Percentiles rank a stretch among this genome's conserved stretches.
These are phyloP conservation scores for Aspergillus quadricinctus DNA, from an alignment of 2,329 filamentous ascomycete genomes.

Conservation along the genomic window DNA sequence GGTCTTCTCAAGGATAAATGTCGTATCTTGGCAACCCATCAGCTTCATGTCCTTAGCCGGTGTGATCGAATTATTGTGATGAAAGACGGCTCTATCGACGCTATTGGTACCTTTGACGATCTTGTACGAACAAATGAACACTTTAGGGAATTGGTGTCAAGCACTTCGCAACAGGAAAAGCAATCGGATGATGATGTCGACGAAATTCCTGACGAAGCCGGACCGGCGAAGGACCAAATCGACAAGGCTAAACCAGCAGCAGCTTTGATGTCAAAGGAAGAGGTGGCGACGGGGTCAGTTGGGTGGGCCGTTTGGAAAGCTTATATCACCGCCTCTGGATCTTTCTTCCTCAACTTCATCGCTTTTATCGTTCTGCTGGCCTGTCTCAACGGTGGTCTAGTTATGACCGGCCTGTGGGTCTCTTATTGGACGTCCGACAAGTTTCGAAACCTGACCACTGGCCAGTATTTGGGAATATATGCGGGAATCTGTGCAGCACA, in stretches of 20 bases:
- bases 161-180: constrained; percentile 61
- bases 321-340: constrained; percentile 69
- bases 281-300: constrained; percentile 68
- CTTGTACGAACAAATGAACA: constrained; percentile 73
- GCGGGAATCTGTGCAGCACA: constrained; percentile 69
- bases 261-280: constrained; percentile 46
- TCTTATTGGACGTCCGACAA: constrained; percentile 87
- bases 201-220: constrained; percentile 48
- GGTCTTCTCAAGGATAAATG: constrained; percentile 86
- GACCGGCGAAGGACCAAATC: constrained; percentile 28
- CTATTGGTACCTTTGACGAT: constrained; percentile 84
- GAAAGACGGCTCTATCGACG: constrained; percentile 77
- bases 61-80: constrained; percentile 94
- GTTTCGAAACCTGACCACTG: constrained; percentile 59
- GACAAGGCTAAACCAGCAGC: constrained; percentile 16
- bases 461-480: constrained; percentile 66
- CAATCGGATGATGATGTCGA: constrained; percentile 48
- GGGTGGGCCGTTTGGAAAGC: constrained; percentile 74
- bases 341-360: constrained; percentile 57
- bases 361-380: constrained; percentile 61
- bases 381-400: constrained; percentile 76
- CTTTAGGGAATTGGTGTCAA: constrained; percentile 79
- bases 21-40: constrained; percentile 87
- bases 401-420: constrained; percentile 84
- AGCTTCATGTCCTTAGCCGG: constrained; percentile 84